Evolutionary conservation across 1,139 yeast genomes (phyloP).

Genomic region (Pichia sp.): DNA sequence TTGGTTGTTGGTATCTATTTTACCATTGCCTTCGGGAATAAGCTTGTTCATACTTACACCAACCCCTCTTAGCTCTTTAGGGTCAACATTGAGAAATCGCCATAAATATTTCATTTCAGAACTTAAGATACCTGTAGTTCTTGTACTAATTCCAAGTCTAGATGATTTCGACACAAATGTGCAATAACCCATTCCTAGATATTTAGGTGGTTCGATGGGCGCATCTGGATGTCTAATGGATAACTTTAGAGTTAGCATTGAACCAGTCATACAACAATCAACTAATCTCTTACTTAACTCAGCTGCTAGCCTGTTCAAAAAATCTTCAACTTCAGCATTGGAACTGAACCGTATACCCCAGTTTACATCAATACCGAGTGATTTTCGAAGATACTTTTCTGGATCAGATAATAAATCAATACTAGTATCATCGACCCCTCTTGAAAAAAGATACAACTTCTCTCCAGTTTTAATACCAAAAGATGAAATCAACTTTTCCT

Average conservation of each 20-base stretch:
- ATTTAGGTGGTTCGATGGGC: conserved; percentile 71
- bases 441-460: conserved; percentile 53
- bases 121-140: conserved; percentile 57
- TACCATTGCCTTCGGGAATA: conserved; percentile 36
- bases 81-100: conserved; percentile 49
- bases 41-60: conserved; percentile 64
- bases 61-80: conserved; percentile 71
- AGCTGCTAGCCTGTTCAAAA: conserved; percentile 51
- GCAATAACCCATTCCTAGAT: conserved; percentile 79
- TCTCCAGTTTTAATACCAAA: conserved; percentile 71
- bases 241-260: conserved; percentile 57
- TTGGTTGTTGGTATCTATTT: conserved; percentile 35
- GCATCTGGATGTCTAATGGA: conserved; percentile 63
- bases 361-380: conserved; percentile 84
- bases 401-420: conserved; percentile 48
- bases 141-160: conserved; percentile 59
- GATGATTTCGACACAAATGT: conserved; percentile 58
- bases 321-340: conserved; percentile 56
- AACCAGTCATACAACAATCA: conserved; percentile 47
- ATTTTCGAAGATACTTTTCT: conserved; percentile 53
- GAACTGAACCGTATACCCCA: conserved; percentile 80
- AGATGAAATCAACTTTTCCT: conserved; percentile 37
- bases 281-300: conserved; percentile 57
- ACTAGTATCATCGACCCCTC: conserved; percentile 64
- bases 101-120: conserved; percentile 57